A percentile compares a stretch with the other conserved stretches of the same genome.
phyloP scores from a whole-genome alignment of 148 eudicot species.

The Fallopia convolvulus region DNA sequence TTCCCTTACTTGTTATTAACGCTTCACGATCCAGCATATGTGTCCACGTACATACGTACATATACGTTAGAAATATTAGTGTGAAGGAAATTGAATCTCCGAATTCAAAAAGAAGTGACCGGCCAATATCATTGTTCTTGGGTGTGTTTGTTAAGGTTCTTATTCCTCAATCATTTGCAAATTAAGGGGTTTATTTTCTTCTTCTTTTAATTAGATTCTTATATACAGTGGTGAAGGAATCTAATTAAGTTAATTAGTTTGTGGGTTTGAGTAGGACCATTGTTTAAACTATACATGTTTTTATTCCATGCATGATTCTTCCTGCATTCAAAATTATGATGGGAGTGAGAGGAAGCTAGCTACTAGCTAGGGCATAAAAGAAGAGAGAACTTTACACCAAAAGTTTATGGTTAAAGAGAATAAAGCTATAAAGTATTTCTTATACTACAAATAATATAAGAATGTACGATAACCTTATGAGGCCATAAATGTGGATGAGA shows the following conservation, averaged over 20 bases:
- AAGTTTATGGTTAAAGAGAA: not conserved
- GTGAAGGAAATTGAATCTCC: constrained; percentile 2
- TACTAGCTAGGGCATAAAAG: constrained; percentile 1
- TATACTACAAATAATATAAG: not conserved
- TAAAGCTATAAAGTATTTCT: not conserved
- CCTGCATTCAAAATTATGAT: not conserved
- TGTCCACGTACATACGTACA: not conserved
- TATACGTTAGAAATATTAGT: not conserved
- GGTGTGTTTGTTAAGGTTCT: constrained; percentile 6
- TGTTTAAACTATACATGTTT: not conserved
- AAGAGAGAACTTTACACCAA: constrained; percentile 2
- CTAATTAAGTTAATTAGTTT: not conserved
- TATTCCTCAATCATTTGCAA: constrained; percentile 9
- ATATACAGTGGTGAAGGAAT: constrained; percentile 7
- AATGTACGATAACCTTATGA: not conserved
- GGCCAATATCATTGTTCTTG: not conserved
- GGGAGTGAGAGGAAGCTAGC: not conserved
- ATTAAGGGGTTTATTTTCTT: not conserved
- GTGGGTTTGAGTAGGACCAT: not conserved
- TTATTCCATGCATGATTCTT: constrained; percentile 6
- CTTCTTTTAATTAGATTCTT: not conserved
- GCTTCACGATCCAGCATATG: too few relatives aligned
- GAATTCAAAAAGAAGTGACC: not conserved
- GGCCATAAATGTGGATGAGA: not conserved
- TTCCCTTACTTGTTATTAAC: too few relatives aligned